Evolutionary conservation across 257 asterid genomes (phyloP), one percentile per base, ranked within the genome.

Genomic region (Solanum lignicaule): DNA sequence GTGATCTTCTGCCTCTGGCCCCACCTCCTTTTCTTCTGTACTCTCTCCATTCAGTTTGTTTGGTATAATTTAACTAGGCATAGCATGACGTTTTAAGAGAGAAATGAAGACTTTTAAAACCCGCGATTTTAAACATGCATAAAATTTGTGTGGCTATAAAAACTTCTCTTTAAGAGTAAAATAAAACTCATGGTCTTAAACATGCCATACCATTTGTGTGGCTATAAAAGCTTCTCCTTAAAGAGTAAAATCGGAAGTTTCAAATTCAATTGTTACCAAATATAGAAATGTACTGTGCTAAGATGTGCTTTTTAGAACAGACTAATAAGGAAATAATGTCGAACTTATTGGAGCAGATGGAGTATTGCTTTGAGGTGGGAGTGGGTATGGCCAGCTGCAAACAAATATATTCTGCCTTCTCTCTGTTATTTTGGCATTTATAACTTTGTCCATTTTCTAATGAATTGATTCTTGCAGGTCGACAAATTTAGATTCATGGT

Each of bases 401-500:
- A 39, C 62, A 78, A 78, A 78, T 78, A 39, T n/a, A 38, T 78
- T 38, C 62, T 41, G 65, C 65, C 7, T 43, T 79, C 35, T 41
- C 65, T 79, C 14, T 79, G 65, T 41, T 41, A 25, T 79, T 79
- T 39, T 79, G 36, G 65, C 65, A 43, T 79, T 25, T 25, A 13
- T 25, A 41, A 41, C 65, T 18, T 46, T 7, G 38, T 41, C 38
- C 60, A 46, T 41, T 79, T 46, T 41, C 25, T 76, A 18, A 79
- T 41, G 84, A 43, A 39, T 79, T 79, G 84, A 41, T 79, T 25
- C 65, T 15, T 81, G 68, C 90, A 97, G 99, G 95, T 97, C 99
- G 13, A 95, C 99, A 76, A 94, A 91, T 90, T 91, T 97, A 95
- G 99, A 97, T 91, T 94, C 99, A 69, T 97, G 99, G 99, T 89